Conservation (phyloP, 306 rosid species). For the Pyrus betulifolia region DNA sequence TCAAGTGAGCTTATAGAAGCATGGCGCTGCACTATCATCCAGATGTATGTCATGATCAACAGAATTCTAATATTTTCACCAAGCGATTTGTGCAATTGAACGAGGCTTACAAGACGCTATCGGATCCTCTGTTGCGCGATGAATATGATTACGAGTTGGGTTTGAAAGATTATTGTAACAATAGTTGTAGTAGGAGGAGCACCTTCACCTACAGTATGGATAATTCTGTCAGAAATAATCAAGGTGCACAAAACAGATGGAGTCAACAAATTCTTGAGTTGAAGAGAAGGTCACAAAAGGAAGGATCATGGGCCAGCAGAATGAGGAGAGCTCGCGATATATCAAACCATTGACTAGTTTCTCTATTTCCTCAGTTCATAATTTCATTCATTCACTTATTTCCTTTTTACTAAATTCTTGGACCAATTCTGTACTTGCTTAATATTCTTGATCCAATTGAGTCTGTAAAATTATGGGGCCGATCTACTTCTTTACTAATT, state of each 20-base stretch:
- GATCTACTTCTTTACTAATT: neutral
- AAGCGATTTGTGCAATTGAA: constrained; percentile 37
- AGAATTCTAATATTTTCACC: neutral
- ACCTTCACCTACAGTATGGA: neutral
- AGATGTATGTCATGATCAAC: constrained; percentile 36
- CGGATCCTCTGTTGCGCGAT: constrained; percentile 36
- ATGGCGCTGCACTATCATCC: constrained; percentile 63
- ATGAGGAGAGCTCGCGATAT: constrained; percentile 21
- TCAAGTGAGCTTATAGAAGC: constrained; percentile 51
- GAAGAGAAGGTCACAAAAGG: constrained; percentile 34
- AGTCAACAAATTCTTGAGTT: constrained; percentile 40
- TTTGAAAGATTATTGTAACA: neutral
- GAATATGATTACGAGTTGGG: constrained; percentile 43
- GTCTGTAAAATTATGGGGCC: neutral
- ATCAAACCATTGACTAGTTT: neutral
- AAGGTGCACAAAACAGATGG: constrained; percentile 16
- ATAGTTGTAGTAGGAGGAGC: neutral
- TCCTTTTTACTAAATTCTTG: neutral
- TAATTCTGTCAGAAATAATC: neutral
- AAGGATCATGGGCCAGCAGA: constrained; percentile 37
- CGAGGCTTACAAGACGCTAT: constrained; percentile 44
- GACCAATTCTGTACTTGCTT: neutral
- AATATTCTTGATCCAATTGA: neutral
- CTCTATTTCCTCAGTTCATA: neutral
- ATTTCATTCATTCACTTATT: neutral